A percentile compares a stretch with the other conserved stretches of the same genome.
Conservation (phyloP, 768 basidiomycete species). For the Harrya chromipes region DNA sequence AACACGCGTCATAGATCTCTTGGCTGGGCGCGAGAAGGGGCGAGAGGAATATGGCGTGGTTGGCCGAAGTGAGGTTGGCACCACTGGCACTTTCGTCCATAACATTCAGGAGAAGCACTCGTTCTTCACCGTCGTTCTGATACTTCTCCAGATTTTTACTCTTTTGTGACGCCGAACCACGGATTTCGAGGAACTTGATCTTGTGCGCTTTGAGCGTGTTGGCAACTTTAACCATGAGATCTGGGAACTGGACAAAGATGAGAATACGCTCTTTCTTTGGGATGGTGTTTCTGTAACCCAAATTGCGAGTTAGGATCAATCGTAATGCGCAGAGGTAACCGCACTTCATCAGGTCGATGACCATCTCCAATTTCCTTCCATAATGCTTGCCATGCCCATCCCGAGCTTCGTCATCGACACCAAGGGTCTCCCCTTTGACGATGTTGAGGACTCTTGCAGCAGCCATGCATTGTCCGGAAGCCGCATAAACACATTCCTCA, state of each 20-base stretch:
- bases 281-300: constrained; percentile 52
- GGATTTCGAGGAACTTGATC: constrained; percentile 78
- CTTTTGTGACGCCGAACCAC: constrained; percentile 70
- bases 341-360: constrained; percentile 74
- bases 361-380: constrained; percentile 78
- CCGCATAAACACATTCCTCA: constrained; percentile 79
- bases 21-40: constrained; percentile 80
- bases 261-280: constrained; percentile 79
- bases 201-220: constrained; percentile 73
- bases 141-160: constrained; percentile 84
- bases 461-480: constrained; percentile 68
- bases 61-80: constrained; percentile 89
- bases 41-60: constrained; percentile 93
- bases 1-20: constrained; percentile 81
- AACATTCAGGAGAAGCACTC: constrained; percentile 84
- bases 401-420: constrained; percentile 72
- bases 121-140: constrained; percentile 74
- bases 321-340: constrained; percentile 15
- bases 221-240: constrained; percentile 87
- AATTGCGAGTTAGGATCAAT: background rate
- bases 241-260: constrained; percentile 95
- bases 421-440: constrained; percentile 74
- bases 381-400: constrained; percentile 75
- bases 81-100: constrained; percentile 96
- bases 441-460: constrained; percentile 80